Percentiles rank a stretch among this genome's conserved stretches.
These are phyloP conservation scores for Pythium sukuiense DNA, from an alignment of 352 stramenopile species.

Conservation along the genomic window DNA sequence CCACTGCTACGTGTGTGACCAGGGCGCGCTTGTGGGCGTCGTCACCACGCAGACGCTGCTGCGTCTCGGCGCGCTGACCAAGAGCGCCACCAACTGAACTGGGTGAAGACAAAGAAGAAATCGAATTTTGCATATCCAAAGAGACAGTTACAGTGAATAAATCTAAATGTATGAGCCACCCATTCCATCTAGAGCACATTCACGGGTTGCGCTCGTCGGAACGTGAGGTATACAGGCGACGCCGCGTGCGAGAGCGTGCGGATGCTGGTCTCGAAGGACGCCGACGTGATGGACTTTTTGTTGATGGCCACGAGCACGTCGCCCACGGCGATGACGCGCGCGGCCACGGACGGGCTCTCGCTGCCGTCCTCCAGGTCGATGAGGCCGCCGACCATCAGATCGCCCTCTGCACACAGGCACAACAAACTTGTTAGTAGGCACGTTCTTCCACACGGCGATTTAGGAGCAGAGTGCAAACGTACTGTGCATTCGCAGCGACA, in stretches of 20 bases:
- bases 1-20: conserved; percentile 87
- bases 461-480: conserved; percentile 25
- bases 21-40: conserved; percentile 78
- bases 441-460: too few species aligned
- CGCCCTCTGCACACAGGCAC: conserved; percentile 52
- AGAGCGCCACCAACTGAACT: conserved; percentile 5
- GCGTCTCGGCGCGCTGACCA: conserved; percentile 31
- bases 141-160: conserved; percentile 15
- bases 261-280: conserved; percentile 87
- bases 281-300: conserved; percentile 86
- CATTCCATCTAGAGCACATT: conserved; percentile 50
- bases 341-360: conserved; percentile 75
- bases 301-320: conserved; percentile 85
- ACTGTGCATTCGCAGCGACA: conserved; percentile 88
- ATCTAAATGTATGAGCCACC: conserved; percentile 10
- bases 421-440: not conserved
- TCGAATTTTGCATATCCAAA: not conserved
- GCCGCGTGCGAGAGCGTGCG: conserved; percentile 73
- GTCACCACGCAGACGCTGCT: conserved; percentile 81
- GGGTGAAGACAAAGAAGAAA: not conserved
- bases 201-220: conserved; percentile 62
- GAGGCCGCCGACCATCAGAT: conserved; percentile 76
- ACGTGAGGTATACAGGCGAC: conserved; percentile 85
- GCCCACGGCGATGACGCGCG: conserved; percentile 74
- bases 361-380: conserved; percentile 83